These are phyloP conservation scores for Septoria petroselini DNA, from an alignment of 2,329 filamentous ascomycete species.

Conservation along the genomic window DNA sequence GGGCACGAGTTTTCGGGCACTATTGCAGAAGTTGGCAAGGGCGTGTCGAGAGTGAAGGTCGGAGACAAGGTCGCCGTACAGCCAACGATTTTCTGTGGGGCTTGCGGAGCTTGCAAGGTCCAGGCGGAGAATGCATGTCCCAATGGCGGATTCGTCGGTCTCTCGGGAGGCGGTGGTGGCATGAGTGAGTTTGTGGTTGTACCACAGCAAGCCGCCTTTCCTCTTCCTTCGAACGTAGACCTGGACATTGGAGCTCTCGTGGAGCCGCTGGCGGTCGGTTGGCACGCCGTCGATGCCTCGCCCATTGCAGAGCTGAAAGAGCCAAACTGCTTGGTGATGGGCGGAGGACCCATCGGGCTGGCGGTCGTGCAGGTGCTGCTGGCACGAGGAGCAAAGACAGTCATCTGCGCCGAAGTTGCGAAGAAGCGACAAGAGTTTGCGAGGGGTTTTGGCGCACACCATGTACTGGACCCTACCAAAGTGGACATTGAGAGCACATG, in stretches of 20 bases:
- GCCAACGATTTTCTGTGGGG: constrained; percentile 58
- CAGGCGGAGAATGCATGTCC: constrained; percentile 59
- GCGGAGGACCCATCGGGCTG: constrained; percentile 61
- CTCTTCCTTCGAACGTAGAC: constrained; percentile 52
- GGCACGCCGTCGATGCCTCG: constrained; percentile 58
- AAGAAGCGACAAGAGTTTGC: constrained; percentile 52
- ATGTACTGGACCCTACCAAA: constrained; percentile 52
- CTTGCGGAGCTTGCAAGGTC: constrained; percentile 54
- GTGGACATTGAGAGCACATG: constrained; percentile 50
- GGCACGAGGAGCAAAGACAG: constrained; percentile 51
- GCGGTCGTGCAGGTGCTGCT: constrained; percentile 58
- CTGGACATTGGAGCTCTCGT: constrained; percentile 59
- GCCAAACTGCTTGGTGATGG: constrained; percentile 55
- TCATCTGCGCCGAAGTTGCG: constrained; percentile 59
- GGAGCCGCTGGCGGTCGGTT: constrained; percentile 62
- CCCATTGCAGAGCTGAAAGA: constrained; percentile 43
- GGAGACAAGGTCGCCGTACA: constrained; percentile 60
- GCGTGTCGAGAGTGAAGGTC: constrained; percentile 43
- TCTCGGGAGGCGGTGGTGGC: constrained; percentile 53
- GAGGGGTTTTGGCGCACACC: constrained; percentile 54
- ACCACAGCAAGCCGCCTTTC: constrained; percentile 48
- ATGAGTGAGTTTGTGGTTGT: constrained; percentile 56
- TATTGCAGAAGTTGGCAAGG: constrained; percentile 56
- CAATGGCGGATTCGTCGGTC: constrained; percentile 49
- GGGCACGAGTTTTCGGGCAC: constrained; percentile 65